Evolutionary conservation across 768 basidiomycete genomes (phyloP).

Genomic region (Lactarius evosmus): DNA sequence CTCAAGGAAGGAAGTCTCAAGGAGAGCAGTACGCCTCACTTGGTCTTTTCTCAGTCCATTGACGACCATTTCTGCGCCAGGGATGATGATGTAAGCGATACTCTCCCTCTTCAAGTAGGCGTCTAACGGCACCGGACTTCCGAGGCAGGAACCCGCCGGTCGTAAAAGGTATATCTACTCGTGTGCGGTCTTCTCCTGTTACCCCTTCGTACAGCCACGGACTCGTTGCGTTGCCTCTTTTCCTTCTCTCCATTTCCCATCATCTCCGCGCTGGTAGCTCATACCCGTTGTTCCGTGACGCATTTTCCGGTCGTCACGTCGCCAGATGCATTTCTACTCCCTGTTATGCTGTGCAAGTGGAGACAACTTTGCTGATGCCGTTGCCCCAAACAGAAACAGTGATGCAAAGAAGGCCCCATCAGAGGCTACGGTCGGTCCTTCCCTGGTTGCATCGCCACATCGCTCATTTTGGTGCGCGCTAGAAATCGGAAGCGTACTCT

Average conservation of each 20-base stretch:
- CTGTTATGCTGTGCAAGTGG: constrained; percentile 23
- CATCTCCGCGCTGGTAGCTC: constrained; percentile 20
- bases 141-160: constrained; percentile 25
- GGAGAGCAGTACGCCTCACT: constrained; percentile 31
- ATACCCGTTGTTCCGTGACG: constrained; percentile 16
- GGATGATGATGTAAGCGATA: constrained; percentile 20
- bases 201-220: constrained; percentile 7
- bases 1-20: constrained; percentile 20
- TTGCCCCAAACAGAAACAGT: constrained; percentile 13
- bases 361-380: constrained; percentile 19
- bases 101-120: neutral
- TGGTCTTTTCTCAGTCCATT: neutral
- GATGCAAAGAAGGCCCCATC: constrained; percentile 10
- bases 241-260: constrained; percentile 12
- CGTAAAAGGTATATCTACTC: constrained; percentile 26
- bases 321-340: constrained; percentile 23
- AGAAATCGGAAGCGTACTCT: constrained; percentile 43
- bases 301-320: constrained; percentile 11
- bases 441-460: neutral
- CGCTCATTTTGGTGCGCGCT: constrained; percentile 16
- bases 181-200: constrained; percentile 11
- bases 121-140: constrained; percentile 21
- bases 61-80: constrained; percentile 2
- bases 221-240: constrained; percentile 3
- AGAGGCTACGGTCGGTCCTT: constrained; percentile 10